A percentile compares a stretch with the other conserved stretches of the same genome.
phyloP scores from a whole-genome alignment of 1,139 yeast species.

The Sugiyamaella novakii region DNA sequence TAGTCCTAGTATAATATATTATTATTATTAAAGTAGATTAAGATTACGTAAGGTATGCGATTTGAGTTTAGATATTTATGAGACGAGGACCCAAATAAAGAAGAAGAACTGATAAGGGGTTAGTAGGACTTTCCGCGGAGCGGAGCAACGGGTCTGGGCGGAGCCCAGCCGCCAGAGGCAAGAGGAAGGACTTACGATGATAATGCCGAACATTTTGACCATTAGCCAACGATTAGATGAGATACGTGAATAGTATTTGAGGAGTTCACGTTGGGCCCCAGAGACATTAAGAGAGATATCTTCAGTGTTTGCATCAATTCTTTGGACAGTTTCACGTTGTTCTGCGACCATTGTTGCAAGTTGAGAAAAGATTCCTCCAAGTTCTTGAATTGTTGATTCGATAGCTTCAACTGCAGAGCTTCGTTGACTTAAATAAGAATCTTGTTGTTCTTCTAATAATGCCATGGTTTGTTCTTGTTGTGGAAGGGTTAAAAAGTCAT shows the following conservation, averaged over 20 bases:
- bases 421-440: slow-evolving; percentile 77
- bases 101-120: slow-evolving; percentile 29
- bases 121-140: slow-evolving; percentile 19
- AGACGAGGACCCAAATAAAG: slow-evolving; percentile 39
- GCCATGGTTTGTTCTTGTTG: slow-evolving; percentile 74
- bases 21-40: not conserved
- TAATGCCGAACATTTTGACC: slow-evolving; percentile 83
- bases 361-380: slow-evolving; percentile 92
- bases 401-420: slow-evolving; percentile 92
- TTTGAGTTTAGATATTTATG: slow-evolving; percentile 24
- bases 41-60: slow-evolving; percentile 7
- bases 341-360: slow-evolving; percentile 97
- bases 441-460: slow-evolving; percentile 63
- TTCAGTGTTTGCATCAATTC: slow-evolving; percentile 94
- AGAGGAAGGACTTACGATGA: slow-evolving; percentile 52
- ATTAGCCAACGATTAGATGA: slow-evolving; percentile 92
- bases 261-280: slow-evolving; percentile 92
- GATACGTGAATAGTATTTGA: slow-evolving; percentile 86
- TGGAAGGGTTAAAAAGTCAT: slow-evolving; percentile 56
- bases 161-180: slow-evolving; percentile 16
- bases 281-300: slow-evolving; percentile 84
- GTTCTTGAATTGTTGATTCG: slow-evolving; percentile 93
- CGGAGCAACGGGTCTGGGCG: slow-evolving; percentile 10
- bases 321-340: slow-evolving; percentile 93
- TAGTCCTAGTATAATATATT: slow-evolving; percentile 6